A percentile compares a stretch with the other conserved stretches of the same genome.
Conservation (phyloP, 2,329 filamentous ascomycete genomes). For the Emmonsiellopsis sp. region DNA sequence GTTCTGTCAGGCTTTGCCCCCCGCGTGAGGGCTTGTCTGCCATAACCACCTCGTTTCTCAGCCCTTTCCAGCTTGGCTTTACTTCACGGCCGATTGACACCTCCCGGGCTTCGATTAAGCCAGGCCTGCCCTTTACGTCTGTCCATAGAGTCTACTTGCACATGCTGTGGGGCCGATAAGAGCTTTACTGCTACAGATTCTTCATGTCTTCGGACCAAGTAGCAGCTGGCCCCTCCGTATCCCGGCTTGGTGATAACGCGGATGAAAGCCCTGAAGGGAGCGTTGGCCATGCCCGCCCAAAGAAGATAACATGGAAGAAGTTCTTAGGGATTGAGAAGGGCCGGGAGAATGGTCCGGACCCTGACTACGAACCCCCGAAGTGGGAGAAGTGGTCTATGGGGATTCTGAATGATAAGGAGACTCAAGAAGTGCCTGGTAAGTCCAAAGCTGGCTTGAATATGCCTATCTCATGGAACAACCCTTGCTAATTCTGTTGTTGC, state of each 20-base stretch:
- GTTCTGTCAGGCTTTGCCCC: neutral
- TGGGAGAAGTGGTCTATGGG: conserved; percentile 53
- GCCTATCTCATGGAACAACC: neutral
- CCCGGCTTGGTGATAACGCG: neutral
- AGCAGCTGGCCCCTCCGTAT: neutral
- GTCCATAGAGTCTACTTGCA: too few species aligned
- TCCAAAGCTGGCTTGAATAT: neutral
- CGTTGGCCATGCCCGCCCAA: neutral
- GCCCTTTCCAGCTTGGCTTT: too few species aligned
- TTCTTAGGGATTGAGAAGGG: conserved; percentile 8
- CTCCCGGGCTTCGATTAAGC: too few species aligned
- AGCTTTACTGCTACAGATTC: neutral
- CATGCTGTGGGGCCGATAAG: neutral
- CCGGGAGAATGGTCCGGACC: neutral
- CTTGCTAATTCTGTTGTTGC: neutral
- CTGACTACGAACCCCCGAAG: conserved; percentile 2
- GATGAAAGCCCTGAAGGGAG: neutral
- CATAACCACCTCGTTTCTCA: too few species aligned
- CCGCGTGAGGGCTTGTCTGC: neutral
- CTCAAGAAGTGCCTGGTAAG: conserved; percentile 79
- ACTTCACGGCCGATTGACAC: too few species aligned
- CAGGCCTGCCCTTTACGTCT: too few species aligned
- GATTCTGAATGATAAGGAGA: conserved; percentile 71
- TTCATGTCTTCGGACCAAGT: conserved; percentile 1
- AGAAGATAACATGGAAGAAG: conserved; percentile 8